Evolutionary conservation across 331 rosid genomes (phyloP), one percentile per base, ranked within the genome.

Genomic region (Dryas integrifolia): DNA sequence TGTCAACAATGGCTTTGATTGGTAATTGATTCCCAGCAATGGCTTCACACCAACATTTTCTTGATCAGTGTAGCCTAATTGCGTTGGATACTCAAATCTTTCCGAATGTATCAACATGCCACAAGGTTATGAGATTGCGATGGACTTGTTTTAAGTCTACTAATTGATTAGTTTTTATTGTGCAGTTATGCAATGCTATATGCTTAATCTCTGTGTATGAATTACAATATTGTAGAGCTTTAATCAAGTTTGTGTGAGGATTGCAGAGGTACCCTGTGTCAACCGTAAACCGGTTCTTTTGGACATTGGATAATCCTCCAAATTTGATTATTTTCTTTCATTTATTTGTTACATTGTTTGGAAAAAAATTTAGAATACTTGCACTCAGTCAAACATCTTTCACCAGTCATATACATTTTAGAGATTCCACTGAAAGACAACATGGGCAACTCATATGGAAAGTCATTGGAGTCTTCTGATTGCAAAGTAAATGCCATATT

Each of bases 61-160:
- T 51, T 69, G 60, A 26, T 7, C 50, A 52, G 39, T 12, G 21
- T 52, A 53, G 60, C 47, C 10, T 69, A 52, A 3, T 5, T 69
- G 39, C 10, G 9, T 9, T 52, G 62, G 62, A 51, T 39, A 18
- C n/a, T 10, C 38, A 0, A 30, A 43, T 51, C 46, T 3, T 11
- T 53, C 57, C 62, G 7, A 6, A 52, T 15, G 2, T 67, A 7
- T 48, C 16, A 7, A 5, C 5, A 35, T 9, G 24, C 30, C 58
- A 53, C 57, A 49, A 52, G 41, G 43, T 41, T 11, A 7, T 41
- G 52, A 69, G 51, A 55, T 49, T 62, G 45, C 35, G 7, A 63
- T 72, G 30, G 58, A 52, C 40, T 14, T 63, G 61, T 64, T 63
- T 3, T 56, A 78, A 35, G 72, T 4, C 67, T 61, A 13, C 15